These are phyloP conservation scores for Neolentinus lepideus DNA, from an alignment of 1,284 basidiomycete genomes.

Conservation along the genomic window DNA sequence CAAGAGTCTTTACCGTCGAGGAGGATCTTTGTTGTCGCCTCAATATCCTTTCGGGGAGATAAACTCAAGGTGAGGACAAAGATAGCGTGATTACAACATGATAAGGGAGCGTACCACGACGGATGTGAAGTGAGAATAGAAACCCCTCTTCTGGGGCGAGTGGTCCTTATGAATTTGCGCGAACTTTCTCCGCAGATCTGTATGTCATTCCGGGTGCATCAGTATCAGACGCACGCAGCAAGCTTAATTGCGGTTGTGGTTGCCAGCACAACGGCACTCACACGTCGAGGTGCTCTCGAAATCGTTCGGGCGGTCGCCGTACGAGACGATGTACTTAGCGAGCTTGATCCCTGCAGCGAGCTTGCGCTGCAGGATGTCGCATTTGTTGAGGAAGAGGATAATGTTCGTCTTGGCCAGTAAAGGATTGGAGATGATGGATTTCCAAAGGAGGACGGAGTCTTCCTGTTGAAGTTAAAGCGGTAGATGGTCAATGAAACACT, in stretches of 20 bases:
- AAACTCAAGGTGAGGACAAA: background rate
- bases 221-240: background rate
- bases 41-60: slow-evolving; percentile 44
- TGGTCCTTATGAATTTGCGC: slow-evolving; percentile 72
- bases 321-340: slow-evolving; percentile 65
- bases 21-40: slow-evolving; percentile 70
- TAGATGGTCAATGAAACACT: background rate
- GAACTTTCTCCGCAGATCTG: slow-evolving; percentile 71
- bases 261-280: slow-evolving; percentile 19
- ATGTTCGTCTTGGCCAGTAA: slow-evolving; percentile 66
- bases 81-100: background rate
- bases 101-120: slow-evolving; percentile 46
- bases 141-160: slow-evolving; percentile 67
- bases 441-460: slow-evolving; percentile 77
- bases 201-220: background rate
- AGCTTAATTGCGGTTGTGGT: background rate
- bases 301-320: slow-evolving; percentile 66
- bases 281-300: slow-evolving; percentile 67
- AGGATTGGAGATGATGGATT: slow-evolving; percentile 67
- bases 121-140: slow-evolving; percentile 74
- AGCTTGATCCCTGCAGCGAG: slow-evolving; percentile 53
- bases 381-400: slow-evolving; percentile 76
- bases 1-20: slow-evolving; percentile 49
- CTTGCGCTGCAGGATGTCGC: slow-evolving; percentile 66
- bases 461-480: slow-evolving; percentile 36